Conservation (phyloP, 768 basidiomycete species). For the Kwoniella mangroviensis region DNA sequence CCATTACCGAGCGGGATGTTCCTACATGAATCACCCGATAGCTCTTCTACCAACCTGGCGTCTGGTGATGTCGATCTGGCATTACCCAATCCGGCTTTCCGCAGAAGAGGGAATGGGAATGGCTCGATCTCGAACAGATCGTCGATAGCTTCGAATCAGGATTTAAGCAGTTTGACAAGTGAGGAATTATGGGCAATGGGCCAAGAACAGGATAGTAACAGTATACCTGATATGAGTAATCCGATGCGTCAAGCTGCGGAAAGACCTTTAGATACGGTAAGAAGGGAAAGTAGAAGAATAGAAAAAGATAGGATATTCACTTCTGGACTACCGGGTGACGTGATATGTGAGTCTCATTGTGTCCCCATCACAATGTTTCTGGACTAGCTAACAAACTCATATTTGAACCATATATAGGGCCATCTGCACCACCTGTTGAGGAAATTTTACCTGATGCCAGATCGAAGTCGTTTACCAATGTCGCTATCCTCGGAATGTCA, state of each 20-base stretch:
- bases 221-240: constrained; percentile 52
- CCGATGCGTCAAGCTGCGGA: constrained; percentile 48
- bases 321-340: constrained; percentile 40
- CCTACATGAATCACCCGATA: constrained; percentile 42
- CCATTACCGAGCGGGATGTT: constrained; percentile 33
- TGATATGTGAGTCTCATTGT: constrained; percentile 55
- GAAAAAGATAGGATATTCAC: constrained; percentile 19
- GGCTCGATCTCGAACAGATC: constrained; percentile 39
- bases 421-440: constrained; percentile 38
- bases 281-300: constrained; percentile 42
- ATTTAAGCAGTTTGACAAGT: constrained; percentile 39
- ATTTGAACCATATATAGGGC: too few species aligned
- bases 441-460: constrained; percentile 21
- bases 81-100: constrained; percentile 48
- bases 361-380: too few species aligned
- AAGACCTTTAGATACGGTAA: constrained; percentile 53
- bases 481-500: constrained; percentile 31
- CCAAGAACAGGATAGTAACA: constrained; percentile 26
- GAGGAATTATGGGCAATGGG: constrained; percentile 48
- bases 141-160: constrained; percentile 33
- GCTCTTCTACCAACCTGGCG: constrained; percentile 32
- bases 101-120: constrained; percentile 21
- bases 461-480: constrained; percentile 40
- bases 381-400: too few species aligned
- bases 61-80: constrained; percentile 29